Base-by-base conservation (phyloP, 176 grass and related monocot genomes). In the Poa annua region DNA sequence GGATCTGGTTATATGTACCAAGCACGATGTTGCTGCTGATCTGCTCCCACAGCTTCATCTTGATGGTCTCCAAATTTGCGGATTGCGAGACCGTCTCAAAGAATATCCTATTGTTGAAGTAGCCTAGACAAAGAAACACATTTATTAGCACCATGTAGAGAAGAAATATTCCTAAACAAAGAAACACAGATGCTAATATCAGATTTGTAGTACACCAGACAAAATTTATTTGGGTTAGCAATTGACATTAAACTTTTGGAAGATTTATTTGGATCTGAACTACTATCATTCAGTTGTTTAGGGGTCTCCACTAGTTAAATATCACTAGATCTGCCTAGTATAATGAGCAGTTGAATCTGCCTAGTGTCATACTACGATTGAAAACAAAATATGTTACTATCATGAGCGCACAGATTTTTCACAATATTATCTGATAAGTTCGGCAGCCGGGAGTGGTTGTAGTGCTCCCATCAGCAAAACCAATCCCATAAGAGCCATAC, bases 31-130 rank as follows among this genome's bases (percentile, higher is more conserved):
- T 93, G 60, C 93, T 59, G 15, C 81, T 95, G 55, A 99, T 94
- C 88, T 96, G 93, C 66, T 99, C 89, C 93, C 93, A 99, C 44
- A 99, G 68, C 71, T 85, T 96, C 75, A 96, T 71, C 83, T 96
- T 99, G 84, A 99, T 85, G 53, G 74, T 86, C 45, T 96, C 93
- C 84, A 96, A 22, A 77, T 99, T 96, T 39, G 91, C 87, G 5
- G 93, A 99, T 33, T 94, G 97, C 9, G 97, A 99, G 22, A 99
- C 84, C 3, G 88, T 99, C 89, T 96, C 91, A 74, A 99, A 94
- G 78, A 92, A 94, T 64, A 99, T 85, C 86, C 81, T 90, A 11
- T 99, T 90, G 13, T 83, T 90, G 88, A 96, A 99, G 88, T 85
- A 92, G 83, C 52, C 97, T 99, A 65, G 16, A 90, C 12, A 78